Percentiles rank a stretch among this genome's conserved stretches.
phyloP scores from a whole-genome alignment of 495 filamentous ascomycete species.

The Penicillium lividum region DNA sequence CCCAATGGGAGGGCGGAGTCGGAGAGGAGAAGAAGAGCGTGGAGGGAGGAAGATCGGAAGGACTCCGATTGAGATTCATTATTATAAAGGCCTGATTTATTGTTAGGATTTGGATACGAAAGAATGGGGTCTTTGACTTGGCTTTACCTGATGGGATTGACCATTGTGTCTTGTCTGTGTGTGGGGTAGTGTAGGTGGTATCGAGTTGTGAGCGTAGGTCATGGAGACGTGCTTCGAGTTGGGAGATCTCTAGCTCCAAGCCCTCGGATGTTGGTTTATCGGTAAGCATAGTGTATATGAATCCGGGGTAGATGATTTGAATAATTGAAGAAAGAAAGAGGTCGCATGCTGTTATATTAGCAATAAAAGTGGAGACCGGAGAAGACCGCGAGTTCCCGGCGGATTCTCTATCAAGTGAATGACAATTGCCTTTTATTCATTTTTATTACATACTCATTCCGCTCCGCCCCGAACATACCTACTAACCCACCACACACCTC shows the following conservation, averaged over 20 bases:
- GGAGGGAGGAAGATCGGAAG: constrained; percentile 37
- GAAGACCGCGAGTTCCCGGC: constrained; percentile 19
- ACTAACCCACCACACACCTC: neutral
- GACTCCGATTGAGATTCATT: constrained; percentile 17
- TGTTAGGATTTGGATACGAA: constrained; percentile 1
- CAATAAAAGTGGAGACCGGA: constrained; percentile 20
- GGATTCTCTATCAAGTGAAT: constrained; percentile 18
- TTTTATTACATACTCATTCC: constrained; percentile 17
- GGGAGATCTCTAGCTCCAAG: constrained; percentile 22
- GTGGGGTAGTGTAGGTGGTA: constrained; percentile 24
- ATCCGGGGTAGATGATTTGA: constrained; percentile 7
- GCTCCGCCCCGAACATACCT: constrained; percentile 13
- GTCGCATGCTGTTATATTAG: neutral
- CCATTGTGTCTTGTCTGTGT: constrained; percentile 23
- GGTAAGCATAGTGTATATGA: constrained; percentile 16
- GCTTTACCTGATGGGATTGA: constrained; percentile 13
- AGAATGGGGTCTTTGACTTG: too few relatives aligned
- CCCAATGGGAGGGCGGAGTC: constrained; percentile 95
- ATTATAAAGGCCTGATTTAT: constrained; percentile 6
- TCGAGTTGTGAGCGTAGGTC: constrained; percentile 27
- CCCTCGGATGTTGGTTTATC: constrained; percentile 9
- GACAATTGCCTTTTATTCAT: constrained; percentile 16
- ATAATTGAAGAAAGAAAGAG: constrained; percentile 4
- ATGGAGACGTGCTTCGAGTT: constrained; percentile 27
- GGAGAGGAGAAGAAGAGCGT: constrained; percentile 86